These are phyloP conservation scores for Conoideocrella luteorostrata DNA, from an alignment of 2,329 filamentous ascomycete genomes.

Conservation along the genomic window DNA sequence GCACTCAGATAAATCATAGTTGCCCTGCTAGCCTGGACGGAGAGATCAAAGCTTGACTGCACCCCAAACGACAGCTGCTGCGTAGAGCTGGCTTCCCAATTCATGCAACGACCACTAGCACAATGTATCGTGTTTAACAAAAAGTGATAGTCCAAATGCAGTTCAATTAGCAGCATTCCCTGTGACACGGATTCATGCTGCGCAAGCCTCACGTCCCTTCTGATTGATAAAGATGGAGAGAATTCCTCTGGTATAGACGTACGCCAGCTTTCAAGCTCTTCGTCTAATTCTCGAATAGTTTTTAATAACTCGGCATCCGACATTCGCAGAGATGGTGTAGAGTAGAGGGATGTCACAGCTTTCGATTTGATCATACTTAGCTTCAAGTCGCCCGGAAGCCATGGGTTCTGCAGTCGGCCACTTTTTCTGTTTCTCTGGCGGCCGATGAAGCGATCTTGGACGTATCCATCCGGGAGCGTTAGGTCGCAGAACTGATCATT, in stretches of 20 bases:
- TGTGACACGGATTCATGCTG: slow-evolving; percentile 20
- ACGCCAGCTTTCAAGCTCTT: slow-evolving; percentile 50
- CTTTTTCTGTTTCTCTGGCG: slow-evolving; percentile 4
- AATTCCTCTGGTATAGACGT: slow-evolving; percentile 37
- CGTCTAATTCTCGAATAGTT: slow-evolving; percentile 50
- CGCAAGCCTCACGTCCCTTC: slow-evolving; percentile 20
- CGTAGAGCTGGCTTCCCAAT: slow-evolving; percentile 16
- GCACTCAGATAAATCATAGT: slow-evolving; percentile 42
- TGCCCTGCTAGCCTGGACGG: slow-evolving; percentile 49
- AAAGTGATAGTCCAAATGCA: slow-evolving; percentile 50
- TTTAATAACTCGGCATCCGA: slow-evolving; percentile 47
- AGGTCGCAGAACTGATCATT: slow-evolving; percentile 47
- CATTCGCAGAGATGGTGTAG: slow-evolving; percentile 38
- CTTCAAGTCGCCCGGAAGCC: slow-evolving; percentile 40
- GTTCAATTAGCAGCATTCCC: slow-evolving; percentile 39
- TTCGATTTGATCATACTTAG: slow-evolving; percentile 47
- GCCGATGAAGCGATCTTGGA: slow-evolving; percentile 15
- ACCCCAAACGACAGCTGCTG: slow-evolving; percentile 33
- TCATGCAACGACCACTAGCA: slow-evolving; percentile 44
- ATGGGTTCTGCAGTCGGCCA: slow-evolving; percentile 17
- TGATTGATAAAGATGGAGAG: slow-evolving; percentile 41
- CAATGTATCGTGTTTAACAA: slow-evolving; percentile 49
- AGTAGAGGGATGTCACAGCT: slow-evolving; percentile 42
- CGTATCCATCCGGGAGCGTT: slow-evolving; percentile 34
- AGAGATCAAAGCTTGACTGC: slow-evolving; percentile 45